Base-by-base conservation (phyloP, 1,284 basidiomycete species). In the Irpex sp. region DNA sequence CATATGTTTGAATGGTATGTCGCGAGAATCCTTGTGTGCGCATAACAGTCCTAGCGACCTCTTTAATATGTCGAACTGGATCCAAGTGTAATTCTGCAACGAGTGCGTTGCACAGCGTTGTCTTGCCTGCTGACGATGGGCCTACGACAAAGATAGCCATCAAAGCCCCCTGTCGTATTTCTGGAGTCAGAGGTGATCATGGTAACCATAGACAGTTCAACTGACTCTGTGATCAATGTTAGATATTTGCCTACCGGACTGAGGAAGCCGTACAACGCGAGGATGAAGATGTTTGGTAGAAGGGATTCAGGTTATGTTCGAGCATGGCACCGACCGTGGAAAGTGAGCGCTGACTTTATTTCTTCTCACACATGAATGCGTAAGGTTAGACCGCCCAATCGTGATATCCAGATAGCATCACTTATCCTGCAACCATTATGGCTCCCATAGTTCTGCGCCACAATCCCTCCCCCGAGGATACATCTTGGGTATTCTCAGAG, bases 41-140 rank as follows among this genome's bases (percentile, higher is more conserved):
- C 80, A 88, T 87, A 31, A 88, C 80, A 21, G 74, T 70, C 37
- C 87, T 76, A 1, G 87, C 87, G n/a, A 87, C 81, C 71, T 88
- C 86, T 19, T 75, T 80, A 61, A 88, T 79, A 62, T 81, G 79
- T 36, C 77, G 77, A 53, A 70, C 62, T 26, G 70, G 64, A 0
- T 65, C 62, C 33, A 88, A 63, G 1, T 72, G 70, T 15, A 86
- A 68, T 54, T 74, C 75, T 57, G 75, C 65, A 1, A 78, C 78
- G 0, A 87, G 70, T 3, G 83, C 83, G 55, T 79, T 74, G 71
- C 85, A 87, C 2, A 88, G 77, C 0, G 86, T 88, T 31, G 87
- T 86, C 72, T 88, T 89, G 17, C 86, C 86, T 6, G 83, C 85
- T 9, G 86, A 87, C 69, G 86, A 84, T 47, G 87, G 84, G 2